Base-by-base conservation (phyloP, 2,329 filamentous ascomycete genomes). In the Fusarium aywerte region DNA sequence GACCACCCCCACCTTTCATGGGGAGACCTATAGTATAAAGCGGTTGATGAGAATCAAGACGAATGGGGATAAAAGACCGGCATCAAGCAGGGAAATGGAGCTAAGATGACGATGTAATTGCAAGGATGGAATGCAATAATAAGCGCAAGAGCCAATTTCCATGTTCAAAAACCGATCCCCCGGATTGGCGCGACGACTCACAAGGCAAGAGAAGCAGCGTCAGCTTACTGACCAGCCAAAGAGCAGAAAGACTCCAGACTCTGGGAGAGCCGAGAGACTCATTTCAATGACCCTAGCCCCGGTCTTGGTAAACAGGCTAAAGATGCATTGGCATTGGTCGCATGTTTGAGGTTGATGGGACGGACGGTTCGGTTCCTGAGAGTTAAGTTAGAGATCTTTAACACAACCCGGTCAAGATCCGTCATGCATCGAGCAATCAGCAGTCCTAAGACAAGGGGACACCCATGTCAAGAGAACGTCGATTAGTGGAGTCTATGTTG, bases 291-390 rank as follows among this genome's bases (percentile, higher is more conserved):
- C 31, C 32, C 21, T 16, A 23, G 23, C 21, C 45, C 18, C 38
- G 33, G 29, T 16, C 35, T 35, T 50, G 40, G 62, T 42, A 53
- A 58, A 70, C 69, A 67, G 58, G 68, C 69, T 68, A 72, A 57
- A 49, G 58, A 43, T 25, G 32, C 45, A 36, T 18, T 38, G n/a
- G 45, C 45, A 38, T 60, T 69, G 64, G 67, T 65, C 58, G 65
- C 69, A 67, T 72, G 83, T 86, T 85, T 85, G 84, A 85, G 79
- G 79, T 83, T 82, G 76, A 84, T 82, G 80, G 80, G 78, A 81
- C 75, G 25, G 40, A 18, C 25, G n/a, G 15, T 43, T 43, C 25
- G 78, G 66, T 70, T 71, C 63, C 62, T 70, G 52, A 55, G 38
- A 58, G 44, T 54, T 45, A 36, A 58, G 42, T 56, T 54, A 57